A percentile compares a stretch with the other conserved stretches of the same genome.
Evolutionary conservation across 2,329 filamentous ascomycete species (phyloP).

Genomic region (Cladosporium sp.): DNA sequence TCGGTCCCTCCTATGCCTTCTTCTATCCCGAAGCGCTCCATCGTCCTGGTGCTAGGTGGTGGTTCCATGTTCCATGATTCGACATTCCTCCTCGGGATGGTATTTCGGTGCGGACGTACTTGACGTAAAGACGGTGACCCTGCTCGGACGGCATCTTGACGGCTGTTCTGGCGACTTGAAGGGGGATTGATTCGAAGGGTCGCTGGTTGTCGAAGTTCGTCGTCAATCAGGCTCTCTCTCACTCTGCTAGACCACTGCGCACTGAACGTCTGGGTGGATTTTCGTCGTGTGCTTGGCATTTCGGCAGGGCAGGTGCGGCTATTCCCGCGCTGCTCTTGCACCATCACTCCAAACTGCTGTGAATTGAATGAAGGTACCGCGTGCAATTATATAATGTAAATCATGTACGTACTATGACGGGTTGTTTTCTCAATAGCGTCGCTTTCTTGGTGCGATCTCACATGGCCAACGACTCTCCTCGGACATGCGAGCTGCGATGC

Average conservation of each 20-base stretch:
- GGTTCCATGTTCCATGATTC: constrained; percentile 4
- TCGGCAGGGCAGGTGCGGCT: too few species aligned
- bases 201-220: constrained; percentile 14
- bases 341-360: too few species aligned
- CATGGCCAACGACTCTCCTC: too few species aligned
- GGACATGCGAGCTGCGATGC: too few species aligned
- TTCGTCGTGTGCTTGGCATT: too few species aligned
- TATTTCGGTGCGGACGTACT: constrained; percentile 22
- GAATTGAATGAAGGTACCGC: too few species aligned
- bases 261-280: too few species aligned
- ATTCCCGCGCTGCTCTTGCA: too few species aligned
- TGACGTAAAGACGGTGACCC: constrained; percentile 33
- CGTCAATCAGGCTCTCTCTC: neutral
- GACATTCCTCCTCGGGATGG: constrained; percentile 6
- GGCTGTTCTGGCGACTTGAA: constrained; percentile 15
- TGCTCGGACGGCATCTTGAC: constrained; percentile 27
- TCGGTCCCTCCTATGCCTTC: neutral
- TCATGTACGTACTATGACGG: too few species aligned
- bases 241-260: neutral
- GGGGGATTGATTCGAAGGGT: constrained; percentile 12
- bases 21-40: neutral
- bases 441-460: too few species aligned
- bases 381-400: too few species aligned
- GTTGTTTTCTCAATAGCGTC: too few species aligned
- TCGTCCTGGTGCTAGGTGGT: constrained; percentile 5